These are phyloP conservation scores for Astrocystis sublimbata DNA, from an alignment of 495 filamentous ascomycete species.

Conservation along the genomic window DNA sequence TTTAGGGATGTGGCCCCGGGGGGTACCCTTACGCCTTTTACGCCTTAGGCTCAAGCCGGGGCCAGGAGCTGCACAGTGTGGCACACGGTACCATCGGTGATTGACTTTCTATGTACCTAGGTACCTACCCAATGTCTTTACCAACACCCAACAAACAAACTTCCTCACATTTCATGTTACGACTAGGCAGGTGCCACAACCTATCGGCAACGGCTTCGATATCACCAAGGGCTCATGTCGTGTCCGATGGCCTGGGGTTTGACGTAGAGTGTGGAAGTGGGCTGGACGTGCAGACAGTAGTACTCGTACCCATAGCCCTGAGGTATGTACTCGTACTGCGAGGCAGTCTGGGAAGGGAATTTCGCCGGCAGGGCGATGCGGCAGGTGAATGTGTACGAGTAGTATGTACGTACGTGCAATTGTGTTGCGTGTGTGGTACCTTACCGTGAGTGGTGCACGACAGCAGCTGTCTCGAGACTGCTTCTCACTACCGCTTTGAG, in stretches of 20 bases:
- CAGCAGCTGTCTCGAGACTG: not conserved
- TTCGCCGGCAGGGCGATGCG: not conserved
- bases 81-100: slow-evolving; percentile 3
- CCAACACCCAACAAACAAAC: too few species aligned
- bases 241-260: not conserved
- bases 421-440: too few species aligned
- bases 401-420: not conserved
- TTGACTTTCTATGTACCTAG: too few species aligned
- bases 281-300: too few species aligned
- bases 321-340: too few species aligned
- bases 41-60: not conserved
- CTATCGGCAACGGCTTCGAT: not conserved
- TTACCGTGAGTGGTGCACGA: too few species aligned
- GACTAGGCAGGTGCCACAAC: too few species aligned
- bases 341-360: not conserved
- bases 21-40: not conserved
- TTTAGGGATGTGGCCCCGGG: not conserved
- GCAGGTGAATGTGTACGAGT: not conserved
- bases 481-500: not conserved
- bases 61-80: not conserved
- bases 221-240: not conserved
- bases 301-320: too few species aligned
- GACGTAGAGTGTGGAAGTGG: not conserved
- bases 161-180: too few species aligned
- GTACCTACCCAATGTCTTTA: too few species aligned